Percentiles rank a stretch among this genome's conserved stretches.
These are phyloP conservation scores for Pichia manshurica DNA, from an alignment of 805 yeast genomes.

Conservation along the genomic window DNA sequence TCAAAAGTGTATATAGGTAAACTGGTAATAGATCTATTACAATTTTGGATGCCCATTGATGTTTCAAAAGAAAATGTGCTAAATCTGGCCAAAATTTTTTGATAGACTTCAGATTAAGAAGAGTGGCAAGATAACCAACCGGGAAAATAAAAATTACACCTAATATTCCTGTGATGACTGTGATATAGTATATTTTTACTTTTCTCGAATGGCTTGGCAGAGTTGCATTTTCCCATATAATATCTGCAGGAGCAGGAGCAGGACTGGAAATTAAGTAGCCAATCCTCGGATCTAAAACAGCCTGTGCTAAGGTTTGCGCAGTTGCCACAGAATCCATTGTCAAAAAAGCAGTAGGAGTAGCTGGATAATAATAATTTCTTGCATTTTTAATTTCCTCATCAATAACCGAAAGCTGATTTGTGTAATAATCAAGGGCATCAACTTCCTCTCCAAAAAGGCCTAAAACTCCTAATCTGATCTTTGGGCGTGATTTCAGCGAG, in stretches of 20 bases:
- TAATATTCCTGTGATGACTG: conserved; percentile 58
- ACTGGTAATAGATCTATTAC: conserved; percentile 91
- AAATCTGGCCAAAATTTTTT: conserved; percentile 76
- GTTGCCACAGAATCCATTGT: conserved; percentile 94
- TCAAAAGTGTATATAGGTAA: conserved; percentile 79
- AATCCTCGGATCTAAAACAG: conserved; percentile 85
- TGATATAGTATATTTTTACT: conserved; percentile 56
- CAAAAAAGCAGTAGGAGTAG: conserved; percentile 87
- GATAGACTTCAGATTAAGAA: conserved; percentile 74
- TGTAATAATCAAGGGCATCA: conserved; percentile 77
- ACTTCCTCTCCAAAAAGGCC: conserved; percentile 64
- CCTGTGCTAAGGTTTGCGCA: conserved; percentile 96
- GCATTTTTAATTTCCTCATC: conserved; percentile 67
- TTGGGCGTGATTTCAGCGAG: conserved; percentile 47
- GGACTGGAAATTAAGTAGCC: conserved; percentile 72
- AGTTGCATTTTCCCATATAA: conserved; percentile 87
- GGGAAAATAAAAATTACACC: conserved; percentile 77
- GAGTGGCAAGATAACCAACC: conserved; percentile 76
- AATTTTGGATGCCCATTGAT: conserved; percentile 67
- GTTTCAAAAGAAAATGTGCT: conserved; percentile 58
- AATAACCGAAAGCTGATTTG: conserved; percentile 58
- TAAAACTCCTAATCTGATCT: conserved; percentile 49
- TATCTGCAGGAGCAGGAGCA: conserved; percentile 96
- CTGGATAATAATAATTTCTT: conserved; percentile 62
- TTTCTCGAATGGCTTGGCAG: conserved; percentile 69